Conservation (phyloP, 345 rosid genomes). For the Eucalyptus tenuipes region DNA sequence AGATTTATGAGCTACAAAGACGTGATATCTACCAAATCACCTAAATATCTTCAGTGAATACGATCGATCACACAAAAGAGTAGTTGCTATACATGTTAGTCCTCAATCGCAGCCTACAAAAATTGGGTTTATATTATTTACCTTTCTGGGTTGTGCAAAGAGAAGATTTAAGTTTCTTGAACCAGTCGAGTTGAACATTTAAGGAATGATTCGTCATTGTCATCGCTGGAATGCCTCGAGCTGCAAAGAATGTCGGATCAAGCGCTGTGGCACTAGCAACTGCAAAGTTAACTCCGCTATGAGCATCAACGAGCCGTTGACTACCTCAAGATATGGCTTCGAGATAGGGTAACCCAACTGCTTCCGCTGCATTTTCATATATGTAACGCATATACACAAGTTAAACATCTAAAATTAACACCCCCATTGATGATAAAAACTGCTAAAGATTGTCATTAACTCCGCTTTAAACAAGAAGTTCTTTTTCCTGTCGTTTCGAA, state of each 20-base stretch:
- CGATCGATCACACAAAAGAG: neutral
- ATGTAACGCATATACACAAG: neutral
- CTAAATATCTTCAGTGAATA: neutral
- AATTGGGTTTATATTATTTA: neutral
- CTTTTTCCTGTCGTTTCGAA: too few relatives aligned
- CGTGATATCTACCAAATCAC: neutral
- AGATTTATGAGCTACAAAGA: neutral
- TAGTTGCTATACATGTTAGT: neutral
- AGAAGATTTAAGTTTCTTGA: conserved; percentile 44
- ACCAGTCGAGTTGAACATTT: conserved; percentile 47
- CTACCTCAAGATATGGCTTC: conserved; percentile 34
- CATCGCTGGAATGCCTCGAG: conserved; percentile 7
- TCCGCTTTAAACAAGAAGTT: too few relatives aligned
- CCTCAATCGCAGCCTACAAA: neutral
- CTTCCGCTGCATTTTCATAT: conserved; percentile 37
- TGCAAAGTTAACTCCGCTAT: conserved; percentile 46
- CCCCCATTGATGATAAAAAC: too few relatives aligned
- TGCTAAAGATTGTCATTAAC: too few relatives aligned
- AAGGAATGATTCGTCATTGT: conserved; percentile 37
- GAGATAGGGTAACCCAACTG: conserved; percentile 33
- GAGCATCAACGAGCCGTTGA: neutral
- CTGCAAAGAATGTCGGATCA: conserved; percentile 18
- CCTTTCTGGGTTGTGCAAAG: conserved; percentile 35
- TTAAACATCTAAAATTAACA: too few relatives aligned
- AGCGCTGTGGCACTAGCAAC: conserved; percentile 66